Percentiles rank a stretch among this genome's conserved stretches.
These are phyloP conservation scores for Guadua angustifolia DNA, from an alignment of 176 grass and related monocot species.

Conservation along the genomic window DNA sequence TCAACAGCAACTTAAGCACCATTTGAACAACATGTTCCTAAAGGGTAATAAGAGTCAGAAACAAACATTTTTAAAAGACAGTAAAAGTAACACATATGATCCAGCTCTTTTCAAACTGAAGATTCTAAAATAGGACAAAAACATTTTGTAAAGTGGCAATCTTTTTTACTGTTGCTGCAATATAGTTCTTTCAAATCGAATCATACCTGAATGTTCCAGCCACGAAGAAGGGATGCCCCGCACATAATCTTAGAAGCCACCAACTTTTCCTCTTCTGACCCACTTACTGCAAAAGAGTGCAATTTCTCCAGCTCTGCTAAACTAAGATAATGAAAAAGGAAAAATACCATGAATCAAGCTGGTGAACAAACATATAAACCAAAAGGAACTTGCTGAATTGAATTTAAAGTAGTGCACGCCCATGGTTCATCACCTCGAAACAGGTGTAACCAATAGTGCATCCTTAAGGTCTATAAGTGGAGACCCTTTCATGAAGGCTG, in stretches of 20 bases:
- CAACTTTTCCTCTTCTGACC: slow-evolving; percentile 75
- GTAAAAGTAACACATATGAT: slow-evolving; percentile 7
- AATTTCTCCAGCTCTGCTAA: slow-evolving; percentile 77
- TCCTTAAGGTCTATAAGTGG: slow-evolving; percentile 67
- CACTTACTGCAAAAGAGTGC: slow-evolving; percentile 67
- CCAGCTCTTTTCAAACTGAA: background rate
- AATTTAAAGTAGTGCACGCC: background rate
- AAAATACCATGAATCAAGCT: slow-evolving; percentile 8
- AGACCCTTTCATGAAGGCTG: slow-evolving; percentile 68
- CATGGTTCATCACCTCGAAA: slow-evolving; percentile 61
- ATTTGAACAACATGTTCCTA: slow-evolving; percentile 78
- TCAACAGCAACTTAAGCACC: slow-evolving; percentile 61
- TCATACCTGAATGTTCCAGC: slow-evolving; percentile 91
- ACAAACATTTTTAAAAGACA: background rate
- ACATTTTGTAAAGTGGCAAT: background rate
- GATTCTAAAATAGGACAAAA: background rate
- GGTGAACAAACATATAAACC: background rate
- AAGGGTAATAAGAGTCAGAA: slow-evolving; percentile 31
- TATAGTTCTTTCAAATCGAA: slow-evolving; percentile 17
- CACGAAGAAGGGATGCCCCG: slow-evolving; percentile 71
- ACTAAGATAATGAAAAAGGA: slow-evolving; percentile 54
- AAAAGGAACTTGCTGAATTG: background rate
- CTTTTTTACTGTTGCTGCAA: slow-evolving; percentile 17
- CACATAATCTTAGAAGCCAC: slow-evolving; percentile 76
- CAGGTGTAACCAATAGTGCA: slow-evolving; percentile 73